These are phyloP conservation scores for Eragrostis curvula DNA, from an alignment of 176 grass and related monocot genomes.

Conservation along the genomic window DNA sequence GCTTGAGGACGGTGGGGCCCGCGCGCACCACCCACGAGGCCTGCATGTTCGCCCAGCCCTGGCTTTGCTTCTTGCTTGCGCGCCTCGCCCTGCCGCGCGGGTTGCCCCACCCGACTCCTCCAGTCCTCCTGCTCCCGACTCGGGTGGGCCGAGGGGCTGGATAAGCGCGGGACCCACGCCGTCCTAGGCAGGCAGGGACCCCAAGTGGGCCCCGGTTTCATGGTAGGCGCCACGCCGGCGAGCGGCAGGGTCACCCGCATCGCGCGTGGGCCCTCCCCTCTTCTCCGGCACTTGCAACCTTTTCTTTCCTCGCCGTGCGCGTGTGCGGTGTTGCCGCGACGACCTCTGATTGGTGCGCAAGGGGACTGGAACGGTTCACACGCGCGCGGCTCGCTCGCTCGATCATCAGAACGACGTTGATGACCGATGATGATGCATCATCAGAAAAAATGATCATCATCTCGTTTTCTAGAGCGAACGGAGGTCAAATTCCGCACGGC, in stretches of 20 bases:
- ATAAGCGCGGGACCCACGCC: background rate
- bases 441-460: too few relatives aligned
- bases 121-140: background rate
- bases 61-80: background rate
- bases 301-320: background rate
- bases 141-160: background rate
- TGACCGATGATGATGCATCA: too few relatives aligned
- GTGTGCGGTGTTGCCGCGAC: too few relatives aligned
- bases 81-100: background rate
- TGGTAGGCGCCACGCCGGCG: slow-evolving; percentile 41
- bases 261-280: slow-evolving; percentile 12
- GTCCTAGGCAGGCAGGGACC: background rate
- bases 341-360: too few relatives aligned
- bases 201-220: background rate
- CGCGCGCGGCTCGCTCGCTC: too few relatives aligned
- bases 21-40: slow-evolving; percentile 27
- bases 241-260: background rate
- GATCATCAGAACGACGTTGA: too few relatives aligned
- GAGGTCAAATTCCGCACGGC: slow-evolving; percentile 21
- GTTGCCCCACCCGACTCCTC: background rate
- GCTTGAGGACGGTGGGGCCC: background rate
- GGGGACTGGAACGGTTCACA: background rate
- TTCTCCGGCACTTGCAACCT: background rate
- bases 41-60: slow-evolving; percentile 40
- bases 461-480: too few relatives aligned